Evolutionary conservation across 148 eudicot genomes (phyloP).

Genomic region (Silene conica): DNA sequence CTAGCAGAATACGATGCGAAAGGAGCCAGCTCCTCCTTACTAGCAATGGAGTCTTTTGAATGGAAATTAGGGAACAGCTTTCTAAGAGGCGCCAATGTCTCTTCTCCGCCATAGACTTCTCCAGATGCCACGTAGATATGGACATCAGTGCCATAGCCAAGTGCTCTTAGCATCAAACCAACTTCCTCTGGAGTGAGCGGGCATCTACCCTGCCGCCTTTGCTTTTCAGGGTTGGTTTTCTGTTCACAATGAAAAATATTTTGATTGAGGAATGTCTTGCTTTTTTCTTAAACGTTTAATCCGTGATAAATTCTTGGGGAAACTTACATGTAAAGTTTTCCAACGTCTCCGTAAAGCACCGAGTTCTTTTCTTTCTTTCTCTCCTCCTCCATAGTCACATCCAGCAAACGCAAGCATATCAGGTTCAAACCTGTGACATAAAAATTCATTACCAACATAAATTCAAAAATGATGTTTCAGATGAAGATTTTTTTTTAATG

Average conservation of each 20-base stretch:
- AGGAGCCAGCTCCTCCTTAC: slow-evolving; percentile 60
- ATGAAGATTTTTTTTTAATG: slow-evolving; percentile 5
- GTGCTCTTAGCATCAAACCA: slow-evolving; percentile 81
- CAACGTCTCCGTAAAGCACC: slow-evolving; percentile 61
- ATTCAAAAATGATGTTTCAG: not conserved
- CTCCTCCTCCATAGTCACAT: slow-evolving; percentile 89
- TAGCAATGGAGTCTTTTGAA: slow-evolving; percentile 63
- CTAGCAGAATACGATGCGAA: slow-evolving; percentile 70
- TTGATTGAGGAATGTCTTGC: not conserved
- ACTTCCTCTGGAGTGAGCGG: slow-evolving; percentile 89
- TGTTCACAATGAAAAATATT: slow-evolving; percentile 29
- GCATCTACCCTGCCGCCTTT: slow-evolving; percentile 79
- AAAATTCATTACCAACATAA: not conserved
- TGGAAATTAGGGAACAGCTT: slow-evolving; percentile 76
- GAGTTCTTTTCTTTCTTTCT: slow-evolving; percentile 61
- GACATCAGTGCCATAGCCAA: slow-evolving; percentile 60
- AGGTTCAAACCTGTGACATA: slow-evolving; percentile 66
- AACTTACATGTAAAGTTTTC: slow-evolving; percentile 79
- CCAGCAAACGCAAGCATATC: slow-evolving; percentile 98
- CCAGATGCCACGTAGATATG: slow-evolving; percentile 90
- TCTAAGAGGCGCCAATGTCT: slow-evolving; percentile 70
- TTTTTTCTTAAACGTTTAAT: not conserved
- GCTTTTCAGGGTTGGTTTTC: slow-evolving; percentile 70
- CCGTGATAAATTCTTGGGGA: not conserved
- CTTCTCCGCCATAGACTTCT: slow-evolving; percentile 75